A percentile compares a stretch with the other conserved stretches of the same genome.
phyloP scores from a whole-genome alignment of 2,329 filamentous ascomycete species.

The Cladosporium sphaerospermum region DNA sequence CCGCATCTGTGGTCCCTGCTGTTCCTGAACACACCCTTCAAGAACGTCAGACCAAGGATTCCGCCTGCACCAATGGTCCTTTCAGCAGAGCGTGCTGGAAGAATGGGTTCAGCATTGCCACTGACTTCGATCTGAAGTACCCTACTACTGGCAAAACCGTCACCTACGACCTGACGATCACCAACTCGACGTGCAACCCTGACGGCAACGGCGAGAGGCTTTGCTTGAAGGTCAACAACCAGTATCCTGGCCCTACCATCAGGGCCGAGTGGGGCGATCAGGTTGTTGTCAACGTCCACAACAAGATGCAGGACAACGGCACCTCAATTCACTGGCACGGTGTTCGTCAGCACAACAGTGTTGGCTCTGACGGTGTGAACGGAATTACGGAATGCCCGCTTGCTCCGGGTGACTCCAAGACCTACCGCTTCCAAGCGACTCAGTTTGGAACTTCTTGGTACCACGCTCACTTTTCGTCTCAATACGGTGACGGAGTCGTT shows the following conservation, averaged over 20 bases:
- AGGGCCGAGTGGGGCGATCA: slow-evolving; percentile 43
- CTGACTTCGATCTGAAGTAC: slow-evolving; percentile 36
- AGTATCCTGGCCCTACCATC: slow-evolving; percentile 59
- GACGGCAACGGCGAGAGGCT: slow-evolving; percentile 30
- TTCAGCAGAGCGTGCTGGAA: slow-evolving; percentile 34
- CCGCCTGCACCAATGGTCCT: slow-evolving; percentile 33
- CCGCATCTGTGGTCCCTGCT: slow-evolving; percentile 6
- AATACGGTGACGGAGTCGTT: slow-evolving; percentile 53
- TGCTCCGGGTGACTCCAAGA: slow-evolving; percentile 46
- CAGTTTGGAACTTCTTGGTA: slow-evolving; percentile 44
- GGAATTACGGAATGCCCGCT: slow-evolving; percentile 42
- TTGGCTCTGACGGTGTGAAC: slow-evolving; percentile 52
- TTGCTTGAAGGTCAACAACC: slow-evolving; percentile 52
- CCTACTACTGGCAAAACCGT: slow-evolving; percentile 32
- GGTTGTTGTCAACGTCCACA: slow-evolving; percentile 43
- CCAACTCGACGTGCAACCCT: slow-evolving; percentile 40
- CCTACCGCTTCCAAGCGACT: slow-evolving; percentile 53
- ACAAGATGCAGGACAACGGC: slow-evolving; percentile 49
- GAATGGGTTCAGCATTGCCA: slow-evolving; percentile 34
- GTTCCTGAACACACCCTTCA: slow-evolving; percentile 1
- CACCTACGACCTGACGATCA: slow-evolving; percentile 30
- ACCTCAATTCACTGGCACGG: slow-evolving; percentile 61
- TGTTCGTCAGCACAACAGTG: slow-evolving; percentile 51
- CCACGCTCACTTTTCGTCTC: slow-evolving; percentile 52
- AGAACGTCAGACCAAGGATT: slow-evolving; percentile 13